Evolutionary conservation across 441 rosid species (phyloP).

Genomic region (Adansonia madagascariensis): DNA sequence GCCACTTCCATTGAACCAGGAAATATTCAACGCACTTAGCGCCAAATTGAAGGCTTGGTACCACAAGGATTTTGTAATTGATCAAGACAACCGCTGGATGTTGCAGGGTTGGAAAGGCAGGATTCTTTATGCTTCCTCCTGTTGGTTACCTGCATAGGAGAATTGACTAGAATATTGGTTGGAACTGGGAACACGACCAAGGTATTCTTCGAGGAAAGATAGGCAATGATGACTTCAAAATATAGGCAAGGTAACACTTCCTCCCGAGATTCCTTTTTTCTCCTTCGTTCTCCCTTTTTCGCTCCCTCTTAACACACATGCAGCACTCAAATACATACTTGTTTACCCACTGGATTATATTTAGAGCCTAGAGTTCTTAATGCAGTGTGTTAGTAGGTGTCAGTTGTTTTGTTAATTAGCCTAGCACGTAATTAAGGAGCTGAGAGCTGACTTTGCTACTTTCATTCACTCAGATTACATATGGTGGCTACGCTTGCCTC

Average conservation of each 20-base stretch:
- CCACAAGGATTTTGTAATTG: conserved; percentile 74
- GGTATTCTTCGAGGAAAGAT: conserved; percentile 3
- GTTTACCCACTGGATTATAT: neutral
- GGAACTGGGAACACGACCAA: conserved; percentile 1
- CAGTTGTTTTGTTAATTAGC: conserved; percentile 6
- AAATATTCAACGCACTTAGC: conserved; percentile 40
- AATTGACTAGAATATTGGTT: conserved; percentile 13
- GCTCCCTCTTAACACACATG: neutral
- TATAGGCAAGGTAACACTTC: conserved; percentile 19
- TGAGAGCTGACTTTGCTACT: conserved; percentile 2
- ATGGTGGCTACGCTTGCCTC: neutral
- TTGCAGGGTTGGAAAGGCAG: conserved; percentile 85
- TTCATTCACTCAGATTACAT: conserved; percentile 15
- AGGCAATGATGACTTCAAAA: conserved; percentile 12
- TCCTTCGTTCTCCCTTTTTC: no score
- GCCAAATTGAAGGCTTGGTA: conserved; percentile 49
- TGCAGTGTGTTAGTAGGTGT: neutral
- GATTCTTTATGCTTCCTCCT: conserved; percentile 58
- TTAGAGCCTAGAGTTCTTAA: neutral
- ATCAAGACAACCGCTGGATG: conserved; percentile 67
- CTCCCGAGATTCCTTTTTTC: neutral
- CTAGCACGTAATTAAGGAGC: neutral
- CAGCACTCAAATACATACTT: neutral
- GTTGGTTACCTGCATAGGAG: conserved; percentile 60
- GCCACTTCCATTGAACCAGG: conserved; percentile 50